phyloP scores from a whole-genome alignment of 129 eudicot species.

The Rutidosis leptorrhynchoides region DNA sequence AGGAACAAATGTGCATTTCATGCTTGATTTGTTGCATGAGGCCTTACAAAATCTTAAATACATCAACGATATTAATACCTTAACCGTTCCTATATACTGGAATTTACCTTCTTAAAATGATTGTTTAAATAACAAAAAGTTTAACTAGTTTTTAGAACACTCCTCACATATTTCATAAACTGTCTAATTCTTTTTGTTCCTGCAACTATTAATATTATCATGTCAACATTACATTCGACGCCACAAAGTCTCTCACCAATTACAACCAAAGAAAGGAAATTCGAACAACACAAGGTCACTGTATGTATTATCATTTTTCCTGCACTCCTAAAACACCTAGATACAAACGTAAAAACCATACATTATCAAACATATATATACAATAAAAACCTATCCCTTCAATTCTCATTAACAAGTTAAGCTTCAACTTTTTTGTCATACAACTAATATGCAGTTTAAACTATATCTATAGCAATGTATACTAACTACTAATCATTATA shows the following conservation, averaged over 20 bases:
- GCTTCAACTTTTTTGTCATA: not conserved
- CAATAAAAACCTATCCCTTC: not conserved
- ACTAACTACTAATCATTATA: not conserved
- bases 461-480: conserved; percentile 8
- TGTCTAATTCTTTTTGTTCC: not conserved
- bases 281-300: not conserved
- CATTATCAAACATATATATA: not conserved
- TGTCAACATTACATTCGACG: not conserved
- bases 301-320: not conserved
- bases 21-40: conserved; percentile 9
- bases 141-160: conserved; percentile 6
- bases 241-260: not conserved
- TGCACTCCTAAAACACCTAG: not conserved
- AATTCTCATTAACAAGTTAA: not conserved
- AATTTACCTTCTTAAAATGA: not conserved
- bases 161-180: not conserved
- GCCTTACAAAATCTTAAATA: conserved; percentile 4
- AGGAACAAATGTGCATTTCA: not conserved
- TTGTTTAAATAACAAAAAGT: not conserved
- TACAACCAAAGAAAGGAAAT: too few species aligned
- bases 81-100: not conserved
- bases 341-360: not conserved
- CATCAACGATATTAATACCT: not conserved
- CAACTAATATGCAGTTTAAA: not conserved
- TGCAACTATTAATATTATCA: not conserved